Base-by-base conservation (phyloP, 2,329 filamentous ascomycete genomes). In the Neoscytalidium dimidiatum region DNA sequence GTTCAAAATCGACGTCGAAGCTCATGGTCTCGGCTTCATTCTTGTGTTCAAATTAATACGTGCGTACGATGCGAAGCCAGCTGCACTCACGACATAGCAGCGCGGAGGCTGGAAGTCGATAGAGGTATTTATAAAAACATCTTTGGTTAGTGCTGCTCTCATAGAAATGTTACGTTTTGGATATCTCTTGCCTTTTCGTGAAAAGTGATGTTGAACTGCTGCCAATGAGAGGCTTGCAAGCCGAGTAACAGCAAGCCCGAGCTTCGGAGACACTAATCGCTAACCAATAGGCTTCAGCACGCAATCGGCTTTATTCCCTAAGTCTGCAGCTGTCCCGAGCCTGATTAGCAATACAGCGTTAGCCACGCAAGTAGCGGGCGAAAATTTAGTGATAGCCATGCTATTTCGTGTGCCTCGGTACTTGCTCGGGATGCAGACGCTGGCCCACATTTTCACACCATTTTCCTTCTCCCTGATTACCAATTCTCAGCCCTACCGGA, bases 311-410 rank as follows among this genome's bases (percentile, higher is more conserved):
- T 9, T 41, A 21, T 19, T 56, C 38, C 33, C 51, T 35, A 8
- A 13, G 19, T 56, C 14, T 23, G 13, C 33, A 56, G 38, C 31
- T 17, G 11, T 23, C n/a, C 51, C 51, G 51, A 21, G 31, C 8
- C 33, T 56, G 51, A 7, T 56, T 41, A 56, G 31, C 51, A 56
- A 56, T 56, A 31, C 21, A n/a, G 38, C 38, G n/a, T n/a, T n/a
- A n/a, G n/a, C n/a, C n/a, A n/a, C n/a, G n/a, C n/a, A 41, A n/a
- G 5, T n/a, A 23, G 44, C 44, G 14, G n/a, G 19, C 44, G 44
- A 14, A 13, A 5, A 21, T 48, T 48, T 9, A 19, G 44, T 23
- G 19, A 9, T 26, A 2, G 19, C 44, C 44, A 17, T 19, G 29
- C 19, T 23, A 56, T 6, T 14, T 29, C 28, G n/a, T 14, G 33